Evolutionary conservation across 495 filamentous ascomycete species (phyloP).

Genomic region (Letharia lupina): DNA sequence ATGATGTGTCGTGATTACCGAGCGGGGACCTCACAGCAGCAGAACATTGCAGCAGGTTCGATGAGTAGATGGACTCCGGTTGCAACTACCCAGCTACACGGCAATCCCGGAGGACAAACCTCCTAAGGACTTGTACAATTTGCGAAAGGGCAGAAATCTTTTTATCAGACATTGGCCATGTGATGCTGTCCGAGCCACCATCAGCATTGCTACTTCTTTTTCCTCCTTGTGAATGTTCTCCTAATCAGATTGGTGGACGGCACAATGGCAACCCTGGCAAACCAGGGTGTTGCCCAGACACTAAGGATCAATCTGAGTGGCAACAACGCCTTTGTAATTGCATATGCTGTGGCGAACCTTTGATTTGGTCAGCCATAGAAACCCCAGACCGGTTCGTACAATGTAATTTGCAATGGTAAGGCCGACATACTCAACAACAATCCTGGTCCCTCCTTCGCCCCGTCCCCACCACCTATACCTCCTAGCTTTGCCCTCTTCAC

Average conservation of each 20-base stretch:
- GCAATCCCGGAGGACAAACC: background rate
- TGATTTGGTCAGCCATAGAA: conserved; percentile 45
- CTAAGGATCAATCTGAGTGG: conserved; percentile 67
- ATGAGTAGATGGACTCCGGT: background rate
- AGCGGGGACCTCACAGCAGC: background rate
- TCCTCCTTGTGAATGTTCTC: conserved; percentile 33
- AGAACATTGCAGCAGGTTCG: background rate
- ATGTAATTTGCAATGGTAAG: conserved; percentile 1
- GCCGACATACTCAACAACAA: conserved; percentile 31
- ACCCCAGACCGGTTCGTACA: conserved; percentile 30
- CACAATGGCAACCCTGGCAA: conserved; percentile 60
- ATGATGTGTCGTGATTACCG: background rate
- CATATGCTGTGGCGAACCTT: conserved; percentile 76
- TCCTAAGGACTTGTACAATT: background rate
- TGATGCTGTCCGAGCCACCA: background rate
- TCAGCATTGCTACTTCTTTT: background rate
- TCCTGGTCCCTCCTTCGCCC: conserved; percentile 17
- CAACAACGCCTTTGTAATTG: conserved; percentile 74
- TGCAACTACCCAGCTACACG: background rate
- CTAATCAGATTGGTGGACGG: conserved; percentile 35
- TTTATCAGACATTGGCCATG: background rate
- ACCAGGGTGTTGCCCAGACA: conserved; percentile 89
- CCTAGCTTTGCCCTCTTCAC: conserved; percentile 31
- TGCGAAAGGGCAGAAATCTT: background rate
- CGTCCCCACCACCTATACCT: conserved; percentile 22